Base-by-base conservation (phyloP, 495 filamentous ascomycete species). In the Neurospora sp. region DNA sequence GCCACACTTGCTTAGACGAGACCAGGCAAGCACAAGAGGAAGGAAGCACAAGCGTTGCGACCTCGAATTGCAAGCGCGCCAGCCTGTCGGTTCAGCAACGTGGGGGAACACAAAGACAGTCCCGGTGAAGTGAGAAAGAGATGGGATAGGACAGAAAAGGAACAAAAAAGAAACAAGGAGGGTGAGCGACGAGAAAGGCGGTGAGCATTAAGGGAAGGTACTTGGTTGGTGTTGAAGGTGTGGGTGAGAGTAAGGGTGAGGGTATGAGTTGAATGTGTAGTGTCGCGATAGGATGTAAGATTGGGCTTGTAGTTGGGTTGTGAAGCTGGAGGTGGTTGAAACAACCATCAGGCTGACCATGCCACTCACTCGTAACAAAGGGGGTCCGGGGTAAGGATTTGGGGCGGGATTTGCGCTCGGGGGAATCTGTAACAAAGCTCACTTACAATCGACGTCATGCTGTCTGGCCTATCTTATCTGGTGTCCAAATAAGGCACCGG, bases 361-460 rank as follows among this genome's bases (percentile, higher is more conserved):
- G 68, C 68, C 69, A 73, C 71, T 53, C 22, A 70, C 48, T 59
- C 72, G 44, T 22, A 44, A 65, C 73, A 70, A 74, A 71, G 27
- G 65, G 61, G 68, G 68, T 12, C 53, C 12, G 53, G 14, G 22
- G 40, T 27, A 39, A 44, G 65, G 35, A 20, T 68, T 68, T 71
- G 42, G 44, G 31, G 68, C 38, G 4, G 31, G 68, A 38, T 9
- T 69, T 38, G 68, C 40, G 40, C 35, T 69, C 18, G 48, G 70
- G 65, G 65, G 42, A 27, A 72, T 65, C 27, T 53, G 61, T 68
- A 22, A 59, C 37, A 73, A 41, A 70, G 75, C 39, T 72, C 45
- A 82, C 83, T 83, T 75, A 84, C 83, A 80, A 84, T 84, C 75
- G 82, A 84, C 79, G 83, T 83, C 83, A 84, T 84, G 80, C 72